Percentiles rank a stretch among this genome's conserved stretches.
These are phyloP conservation scores for Aspergillus terreus DNA, from an alignment of 2,329 filamentous ascomycete genomes.

Conservation along the genomic window DNA sequence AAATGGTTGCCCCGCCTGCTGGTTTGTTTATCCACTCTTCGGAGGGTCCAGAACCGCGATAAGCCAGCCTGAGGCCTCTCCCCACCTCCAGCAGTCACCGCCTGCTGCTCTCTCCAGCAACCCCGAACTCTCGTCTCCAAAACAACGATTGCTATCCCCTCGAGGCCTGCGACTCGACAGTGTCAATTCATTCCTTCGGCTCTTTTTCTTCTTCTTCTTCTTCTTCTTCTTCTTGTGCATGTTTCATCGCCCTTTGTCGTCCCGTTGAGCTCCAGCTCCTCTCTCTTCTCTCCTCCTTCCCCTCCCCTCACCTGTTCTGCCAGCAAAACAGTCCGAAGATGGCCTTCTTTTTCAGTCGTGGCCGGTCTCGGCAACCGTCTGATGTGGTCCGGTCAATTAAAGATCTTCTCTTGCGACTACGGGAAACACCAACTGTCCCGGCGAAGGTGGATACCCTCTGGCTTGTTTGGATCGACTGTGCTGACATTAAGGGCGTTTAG, in stretches of 20 bases:
- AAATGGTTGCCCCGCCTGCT: constrained; percentile 17
- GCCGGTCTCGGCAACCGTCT: constrained; percentile 57
- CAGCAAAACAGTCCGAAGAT: constrained; percentile 40
- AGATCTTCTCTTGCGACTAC: constrained; percentile 59
- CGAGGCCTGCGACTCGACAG: not conserved
- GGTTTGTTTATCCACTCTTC: constrained; percentile 19
- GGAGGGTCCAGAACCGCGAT: constrained; percentile 12
- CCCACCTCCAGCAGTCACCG: constrained; percentile 18
- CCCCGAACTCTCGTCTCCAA: not conserved
- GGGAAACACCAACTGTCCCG: constrained; percentile 50
- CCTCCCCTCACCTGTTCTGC: constrained; percentile 5
- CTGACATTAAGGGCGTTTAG: constrained; percentile 43
- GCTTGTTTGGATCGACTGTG: not conserved
- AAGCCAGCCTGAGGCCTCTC: constrained; percentile 16
- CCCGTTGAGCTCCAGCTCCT: constrained; percentile 3
- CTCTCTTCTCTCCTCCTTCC: not conserved
- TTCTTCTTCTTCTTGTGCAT: constrained; percentile 3
- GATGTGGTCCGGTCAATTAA: constrained; percentile 62
- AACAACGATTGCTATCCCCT: not conserved
- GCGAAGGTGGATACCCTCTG: constrained; percentile 48
- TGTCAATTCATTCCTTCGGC: not conserved
- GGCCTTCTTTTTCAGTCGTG: constrained; percentile 67
- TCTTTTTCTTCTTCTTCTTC: no score
- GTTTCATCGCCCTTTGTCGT: not conserved
- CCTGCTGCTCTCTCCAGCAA: constrained; percentile 6